Evolutionary conservation across 2,329 filamentous ascomycete genomes (phyloP), one percentile per base, ranked within the genome.

Genomic region (Penicillium sp.): DNA sequence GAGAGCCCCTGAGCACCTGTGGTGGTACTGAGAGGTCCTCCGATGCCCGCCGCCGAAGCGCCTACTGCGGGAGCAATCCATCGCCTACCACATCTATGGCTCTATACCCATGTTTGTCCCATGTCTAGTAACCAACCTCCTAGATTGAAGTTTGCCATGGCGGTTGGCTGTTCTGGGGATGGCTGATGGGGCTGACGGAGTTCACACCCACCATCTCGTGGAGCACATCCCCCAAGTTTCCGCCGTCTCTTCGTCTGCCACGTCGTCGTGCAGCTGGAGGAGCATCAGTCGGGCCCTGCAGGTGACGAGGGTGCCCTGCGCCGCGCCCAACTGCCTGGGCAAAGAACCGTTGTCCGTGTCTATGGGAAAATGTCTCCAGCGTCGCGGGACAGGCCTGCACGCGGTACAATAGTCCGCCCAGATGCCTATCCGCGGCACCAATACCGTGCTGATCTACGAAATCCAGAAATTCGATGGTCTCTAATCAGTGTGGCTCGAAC

Each of bases 261-360:
- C 63, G 63, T 64, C 55, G 62, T 53, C 37, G 48, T 58, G 55
- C 55, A 55, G 46, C 48, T 39, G 39, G 36, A 49, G 39, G 36
- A 49, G 36, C 55, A 55, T 48, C 52, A 60, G 59, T 58, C 47
- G 56, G 56, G 54, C 49, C 61, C 55, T 61, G 56, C 60, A 62
- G 54, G 52, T 56, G 60, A 61, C 54, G 50, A 31, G 28, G 31
- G 48, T 58, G 26, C 40, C 50, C 52, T 46, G 52, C 43, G 56
- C 58, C 59, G 52, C 43, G 56, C 58, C 59, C 56, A 62, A 61
- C 52, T 55, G 52, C 52, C 52, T 40, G 26, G 52, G 28, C 31
- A 14, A 44, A 47, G 51, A 48, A 48, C 51, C 45, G 51, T 45
- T 45, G 42, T 29, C 18, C 40, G 40, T 33, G 42, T 26, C 42